Evolutionary conservation across 2,329 filamentous ascomycete species (phyloP).

Genomic region (Sclerotinia glacialis): DNA sequence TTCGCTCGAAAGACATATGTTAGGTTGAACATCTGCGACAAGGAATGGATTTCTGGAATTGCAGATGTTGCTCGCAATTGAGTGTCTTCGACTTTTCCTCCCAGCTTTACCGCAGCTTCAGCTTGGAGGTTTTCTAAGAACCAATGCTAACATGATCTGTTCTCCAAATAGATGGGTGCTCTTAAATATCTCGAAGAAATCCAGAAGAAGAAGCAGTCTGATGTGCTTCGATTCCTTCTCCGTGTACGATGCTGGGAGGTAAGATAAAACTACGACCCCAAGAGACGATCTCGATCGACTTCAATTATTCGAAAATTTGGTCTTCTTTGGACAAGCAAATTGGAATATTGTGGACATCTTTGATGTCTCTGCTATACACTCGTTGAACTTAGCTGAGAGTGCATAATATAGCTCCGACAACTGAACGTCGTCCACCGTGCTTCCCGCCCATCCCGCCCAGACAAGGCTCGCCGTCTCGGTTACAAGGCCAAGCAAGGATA

Average conservation of each 20-base stretch:
- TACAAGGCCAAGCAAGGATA: conserved; percentile 99
- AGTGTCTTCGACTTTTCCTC: not conserved
- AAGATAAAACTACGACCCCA: conserved; percentile 50
- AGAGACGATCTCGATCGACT: conserved; percentile 37
- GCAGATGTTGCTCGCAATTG: not conserved
- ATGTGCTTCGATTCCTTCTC: conserved; percentile 99
- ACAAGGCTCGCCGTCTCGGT: conserved; percentile 99
- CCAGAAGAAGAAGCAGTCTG: conserved; percentile 99
- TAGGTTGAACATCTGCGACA: not conserved
- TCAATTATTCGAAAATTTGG: conserved; percentile 39
- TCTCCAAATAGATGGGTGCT: conserved; percentile 63
- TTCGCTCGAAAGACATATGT: not conserved
- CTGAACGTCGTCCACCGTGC: conserved; percentile 99
- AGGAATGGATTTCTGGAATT: conserved; percentile 3
- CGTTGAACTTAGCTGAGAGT: conserved; percentile 99
- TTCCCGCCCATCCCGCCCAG: conserved; percentile 94
- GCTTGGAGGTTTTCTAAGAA: not conserved
- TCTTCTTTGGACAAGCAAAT: conserved; percentile 32
- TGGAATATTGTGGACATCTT: conserved; percentile 39
- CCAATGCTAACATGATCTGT: not conserved
- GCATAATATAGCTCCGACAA: conserved; percentile 99
- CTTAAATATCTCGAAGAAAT: conserved; percentile 99
- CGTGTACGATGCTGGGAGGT: conserved; percentile 99
- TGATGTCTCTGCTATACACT: conserved; percentile 80
- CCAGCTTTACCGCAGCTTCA: not conserved